Conservation (phyloP, 2,329 filamentous ascomycete species). For the Pseudophaeomoniella oleicola region DNA sequence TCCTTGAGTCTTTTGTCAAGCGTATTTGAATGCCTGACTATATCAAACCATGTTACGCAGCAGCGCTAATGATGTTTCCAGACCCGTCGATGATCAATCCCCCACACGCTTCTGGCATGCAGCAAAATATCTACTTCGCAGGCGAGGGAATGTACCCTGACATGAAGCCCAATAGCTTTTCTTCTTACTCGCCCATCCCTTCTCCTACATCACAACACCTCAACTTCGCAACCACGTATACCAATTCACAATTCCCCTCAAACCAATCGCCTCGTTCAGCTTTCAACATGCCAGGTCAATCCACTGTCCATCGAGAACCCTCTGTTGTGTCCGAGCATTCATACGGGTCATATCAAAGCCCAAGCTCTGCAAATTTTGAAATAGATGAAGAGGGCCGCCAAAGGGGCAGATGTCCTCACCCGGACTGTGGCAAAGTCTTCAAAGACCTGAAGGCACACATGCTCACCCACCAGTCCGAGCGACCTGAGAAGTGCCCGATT, state of each 20-base stretch:
- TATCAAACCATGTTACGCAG: slow-evolving; percentile 27
- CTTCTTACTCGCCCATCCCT: neutral
- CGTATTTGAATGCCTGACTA: neutral
- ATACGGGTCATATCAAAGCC: slow-evolving; percentile 44
- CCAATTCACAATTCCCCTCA: neutral
- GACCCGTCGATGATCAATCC: slow-evolving; percentile 10
- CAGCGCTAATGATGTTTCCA: slow-evolving; percentile 33
- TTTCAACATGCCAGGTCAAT: slow-evolving; percentile 1
- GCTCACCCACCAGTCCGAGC: slow-evolving; percentile 81
- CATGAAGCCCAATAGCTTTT: neutral
- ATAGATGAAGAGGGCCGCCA: slow-evolving; percentile 45
- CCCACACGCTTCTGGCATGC: slow-evolving; percentile 5
- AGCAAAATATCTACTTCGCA: neutral
- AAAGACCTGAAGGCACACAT: slow-evolving; percentile 90
- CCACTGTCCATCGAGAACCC: slow-evolving; percentile 8
- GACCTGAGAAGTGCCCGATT: slow-evolving; percentile 90
- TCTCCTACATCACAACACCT: slow-evolving; percentile 1
- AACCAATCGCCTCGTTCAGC: neutral
- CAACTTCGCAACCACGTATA: neutral
- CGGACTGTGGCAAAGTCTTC: slow-evolving; percentile 73
- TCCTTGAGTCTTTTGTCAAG: too few species aligned
- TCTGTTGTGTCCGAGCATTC: slow-evolving; percentile 61
- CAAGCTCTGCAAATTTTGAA: slow-evolving; percentile 45
- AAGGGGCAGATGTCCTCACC: slow-evolving; percentile 62
- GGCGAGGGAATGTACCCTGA: neutral